phyloP scores from a whole-genome alignment of 495 filamentous ascomycete genomes.

The Aspergillus steynii region DNA sequence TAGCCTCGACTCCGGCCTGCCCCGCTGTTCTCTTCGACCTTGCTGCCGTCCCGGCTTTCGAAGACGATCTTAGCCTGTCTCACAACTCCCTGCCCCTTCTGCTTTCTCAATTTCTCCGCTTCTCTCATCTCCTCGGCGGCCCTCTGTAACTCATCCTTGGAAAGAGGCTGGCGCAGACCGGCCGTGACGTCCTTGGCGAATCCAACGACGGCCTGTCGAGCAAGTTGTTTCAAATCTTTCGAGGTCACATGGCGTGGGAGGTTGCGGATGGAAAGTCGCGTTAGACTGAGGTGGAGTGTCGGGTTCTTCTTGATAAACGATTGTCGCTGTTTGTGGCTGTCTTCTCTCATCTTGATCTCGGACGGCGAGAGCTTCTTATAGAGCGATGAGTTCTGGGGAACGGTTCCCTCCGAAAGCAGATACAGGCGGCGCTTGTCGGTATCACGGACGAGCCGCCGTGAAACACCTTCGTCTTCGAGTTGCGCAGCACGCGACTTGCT shows the following conservation, averaged over 20 bases:
- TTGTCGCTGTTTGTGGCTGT: conserved; percentile 84
- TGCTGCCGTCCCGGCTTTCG: conserved; percentile 78
- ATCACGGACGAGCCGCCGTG: conserved; percentile 65
- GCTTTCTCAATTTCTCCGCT: conserved; percentile 73
- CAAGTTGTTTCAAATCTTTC: conserved; percentile 89
- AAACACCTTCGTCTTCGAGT: conserved; percentile 67
- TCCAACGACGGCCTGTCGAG: conserved; percentile 84
- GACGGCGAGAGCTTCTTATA: conserved; percentile 74
- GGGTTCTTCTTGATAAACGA: conserved; percentile 88
- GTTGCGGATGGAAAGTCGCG: conserved; percentile 91
- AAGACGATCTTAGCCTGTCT: conserved; percentile 93
- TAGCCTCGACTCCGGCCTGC: conserved; percentile 87
- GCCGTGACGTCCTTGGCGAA: conserved; percentile 88
- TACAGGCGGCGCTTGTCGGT: conserved; percentile 92
- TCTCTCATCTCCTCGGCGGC: conserved; percentile 77
- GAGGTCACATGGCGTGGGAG: conserved; percentile 80
- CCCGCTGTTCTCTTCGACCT: conserved; percentile 69
- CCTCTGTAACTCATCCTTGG: conserved; percentile 80
- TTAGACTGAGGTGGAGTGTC: conserved; percentile 82
- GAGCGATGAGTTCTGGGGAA: conserved; percentile 67
- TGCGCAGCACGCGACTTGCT: conserved; percentile 73
- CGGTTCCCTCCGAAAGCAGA: conserved; percentile 82
- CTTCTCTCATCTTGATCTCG: conserved; percentile 84
- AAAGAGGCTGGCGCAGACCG: conserved; percentile 69
- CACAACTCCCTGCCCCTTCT: conserved; percentile 89